phyloP scores from a whole-genome alignment of 768 basidiomycete genomes.

The Collybia mongolica region DNA sequence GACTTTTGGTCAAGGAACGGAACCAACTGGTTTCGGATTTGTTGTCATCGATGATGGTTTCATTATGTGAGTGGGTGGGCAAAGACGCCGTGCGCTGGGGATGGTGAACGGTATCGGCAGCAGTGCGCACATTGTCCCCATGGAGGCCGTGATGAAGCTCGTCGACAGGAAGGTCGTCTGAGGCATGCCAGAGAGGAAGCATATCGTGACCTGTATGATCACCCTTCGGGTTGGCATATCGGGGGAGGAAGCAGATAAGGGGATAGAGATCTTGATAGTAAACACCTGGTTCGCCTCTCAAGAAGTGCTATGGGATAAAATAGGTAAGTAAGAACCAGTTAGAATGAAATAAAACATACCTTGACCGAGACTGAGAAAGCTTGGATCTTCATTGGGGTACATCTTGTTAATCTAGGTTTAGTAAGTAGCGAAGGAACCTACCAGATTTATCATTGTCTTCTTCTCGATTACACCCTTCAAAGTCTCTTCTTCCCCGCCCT shows the following conservation, averaged over 20 bases:
- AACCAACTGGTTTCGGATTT: slow-evolving; percentile 20
- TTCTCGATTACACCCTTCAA: slow-evolving; percentile 66
- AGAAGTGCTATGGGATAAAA: slow-evolving; percentile 43
- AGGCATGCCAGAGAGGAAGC: slow-evolving; percentile 58
- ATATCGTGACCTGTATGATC: slow-evolving; percentile 36
- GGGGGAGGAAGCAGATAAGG: slow-evolving; percentile 65
- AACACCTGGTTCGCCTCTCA: slow-evolving; percentile 66
- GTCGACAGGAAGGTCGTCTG: slow-evolving; percentile 25
- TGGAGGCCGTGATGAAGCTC: background rate
- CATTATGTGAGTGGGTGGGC: slow-evolving; percentile 9
- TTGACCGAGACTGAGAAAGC: slow-evolving; percentile 69
- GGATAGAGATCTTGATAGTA: slow-evolving; percentile 77
- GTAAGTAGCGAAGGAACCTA: slow-evolving; percentile 22
- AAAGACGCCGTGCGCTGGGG: slow-evolving; percentile 15
- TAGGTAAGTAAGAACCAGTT: background rate
- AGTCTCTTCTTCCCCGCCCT: slow-evolving; percentile 28
- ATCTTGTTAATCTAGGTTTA: background rate
- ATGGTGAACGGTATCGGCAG: slow-evolving; percentile 12
- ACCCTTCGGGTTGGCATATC: slow-evolving; percentile 37
- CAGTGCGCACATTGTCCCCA: slow-evolving; percentile 9
- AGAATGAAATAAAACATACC: slow-evolving; percentile 25
- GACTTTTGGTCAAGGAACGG: slow-evolving; percentile 9
- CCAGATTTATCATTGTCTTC: slow-evolving; percentile 71
- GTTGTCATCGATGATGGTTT: slow-evolving; percentile 11
- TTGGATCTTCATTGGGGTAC: slow-evolving; percentile 44